Conservation (phyloP, 2,329 filamentous ascomycete species). For the Aschersonia sp. region DNA sequence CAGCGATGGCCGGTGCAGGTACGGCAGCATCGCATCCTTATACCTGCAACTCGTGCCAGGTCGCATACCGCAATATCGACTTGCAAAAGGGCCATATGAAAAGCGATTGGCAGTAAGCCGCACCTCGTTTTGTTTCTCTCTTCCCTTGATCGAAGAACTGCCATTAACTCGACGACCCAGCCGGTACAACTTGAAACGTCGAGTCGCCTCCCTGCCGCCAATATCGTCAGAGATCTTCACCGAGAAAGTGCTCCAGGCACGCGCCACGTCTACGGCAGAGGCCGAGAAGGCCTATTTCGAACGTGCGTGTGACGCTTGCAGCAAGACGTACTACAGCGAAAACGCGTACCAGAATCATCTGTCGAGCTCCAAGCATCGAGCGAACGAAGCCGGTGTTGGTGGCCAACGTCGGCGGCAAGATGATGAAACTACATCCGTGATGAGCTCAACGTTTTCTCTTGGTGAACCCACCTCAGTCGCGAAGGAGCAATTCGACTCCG, state of each 20-base stretch:
- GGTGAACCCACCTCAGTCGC: conserved; percentile 55
- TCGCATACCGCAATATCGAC: conserved; percentile 89
- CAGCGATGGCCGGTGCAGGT: conserved; percentile 15
- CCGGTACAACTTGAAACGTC: conserved; percentile 91
- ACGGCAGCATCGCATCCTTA: conserved; percentile 59
- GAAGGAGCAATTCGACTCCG: conserved; percentile 41
- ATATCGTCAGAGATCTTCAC: conserved; percentile 87
- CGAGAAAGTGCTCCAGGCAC: conserved; percentile 87
- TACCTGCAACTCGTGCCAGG: conserved; percentile 96
- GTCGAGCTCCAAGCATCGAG: conserved; percentile 76
- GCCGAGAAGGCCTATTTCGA: conserved; percentile 83
- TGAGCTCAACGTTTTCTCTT: conserved; percentile 83
- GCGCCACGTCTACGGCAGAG: conserved; percentile 69
- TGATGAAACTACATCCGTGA: conserved; percentile 66
- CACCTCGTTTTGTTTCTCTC: conserved; percentile 11
- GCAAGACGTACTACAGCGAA: conserved; percentile 90
- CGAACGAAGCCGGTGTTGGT: conserved; percentile 32
- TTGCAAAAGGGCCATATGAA: conserved; percentile 94
- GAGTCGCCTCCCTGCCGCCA: conserved; percentile 78
- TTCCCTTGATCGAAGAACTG: not conserved
- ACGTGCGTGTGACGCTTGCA: conserved; percentile 65
- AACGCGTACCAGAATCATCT: conserved; percentile 92
- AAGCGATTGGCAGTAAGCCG: conserved; percentile 86
- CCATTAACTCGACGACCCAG: conserved; percentile 23
- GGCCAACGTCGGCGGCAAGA: conserved; percentile 23